Conservation (phyloP, 2,329 filamentous ascomycete species). For the Parafenestella ontariensis region DNA sequence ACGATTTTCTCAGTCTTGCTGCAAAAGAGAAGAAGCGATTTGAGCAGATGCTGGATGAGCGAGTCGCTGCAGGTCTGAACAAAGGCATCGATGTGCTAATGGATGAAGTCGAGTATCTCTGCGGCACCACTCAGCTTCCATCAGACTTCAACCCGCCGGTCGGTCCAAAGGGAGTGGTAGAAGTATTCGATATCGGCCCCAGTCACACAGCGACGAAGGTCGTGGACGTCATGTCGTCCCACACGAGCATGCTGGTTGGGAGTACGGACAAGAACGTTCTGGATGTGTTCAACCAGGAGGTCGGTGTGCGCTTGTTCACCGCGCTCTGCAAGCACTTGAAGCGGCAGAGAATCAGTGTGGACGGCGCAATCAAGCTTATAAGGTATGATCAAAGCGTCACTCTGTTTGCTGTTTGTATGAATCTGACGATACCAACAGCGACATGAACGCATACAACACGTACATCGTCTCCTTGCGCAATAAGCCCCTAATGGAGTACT, state of each 20-base stretch:
- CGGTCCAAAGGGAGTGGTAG: conserved; percentile 40
- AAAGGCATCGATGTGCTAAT: conserved; percentile 98
- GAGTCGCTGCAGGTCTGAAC: conserved; percentile 92
- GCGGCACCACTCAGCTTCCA: conserved; percentile 83
- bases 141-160: conserved; percentile 85
- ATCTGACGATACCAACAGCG: conserved; percentile 58
- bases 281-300: conserved; percentile 98
- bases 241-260: conserved; percentile 91
- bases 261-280: conserved; percentile 98
- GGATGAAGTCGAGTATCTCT: conserved; percentile 96
- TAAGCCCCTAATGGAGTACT: conserved; percentile 84
- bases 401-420: neutral
- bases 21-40: conserved; percentile 97
- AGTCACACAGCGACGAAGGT: conserved; percentile 81
- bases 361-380: conserved; percentile 90
- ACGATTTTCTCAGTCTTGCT: conserved; percentile 92
- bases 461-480: conserved; percentile 86
- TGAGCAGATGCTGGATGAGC: conserved; percentile 97
- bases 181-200: conserved; percentile 69
- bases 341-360: conserved; percentile 87
- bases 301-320: conserved; percentile 89
- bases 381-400: conserved; percentile 52
- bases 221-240: conserved; percentile 83
- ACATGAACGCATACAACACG: conserved; percentile 92
- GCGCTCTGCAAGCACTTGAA: conserved; percentile 97